A percentile compares a stretch with the other conserved stretches of the same genome.
Evolutionary conservation across 1,284 basidiomycete species (phyloP).

Genomic region (Hortiboletus rubellus): DNA sequence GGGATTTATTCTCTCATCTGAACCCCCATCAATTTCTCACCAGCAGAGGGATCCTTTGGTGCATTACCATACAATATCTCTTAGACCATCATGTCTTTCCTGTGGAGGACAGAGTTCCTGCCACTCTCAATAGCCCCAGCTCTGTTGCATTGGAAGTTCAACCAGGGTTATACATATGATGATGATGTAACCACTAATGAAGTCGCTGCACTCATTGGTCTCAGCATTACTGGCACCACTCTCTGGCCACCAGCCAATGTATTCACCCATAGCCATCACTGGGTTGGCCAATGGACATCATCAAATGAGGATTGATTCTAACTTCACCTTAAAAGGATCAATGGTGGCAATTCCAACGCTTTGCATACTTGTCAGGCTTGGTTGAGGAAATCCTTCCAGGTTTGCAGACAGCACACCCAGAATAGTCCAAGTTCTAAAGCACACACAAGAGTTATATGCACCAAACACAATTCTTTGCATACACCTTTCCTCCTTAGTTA

Average conservation of each 20-base stretch:
- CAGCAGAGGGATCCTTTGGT: background rate
- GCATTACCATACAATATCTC: background rate
- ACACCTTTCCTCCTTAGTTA: no score
- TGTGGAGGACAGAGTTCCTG: background rate
- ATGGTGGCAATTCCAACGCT: no score
- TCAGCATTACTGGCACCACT: background rate
- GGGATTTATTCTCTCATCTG: background rate
- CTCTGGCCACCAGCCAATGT: background rate
- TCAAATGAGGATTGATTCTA: background rate
- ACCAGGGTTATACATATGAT: background rate
- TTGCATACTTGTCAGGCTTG: no score
- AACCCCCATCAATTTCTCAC: background rate
- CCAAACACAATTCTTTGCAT: no score
- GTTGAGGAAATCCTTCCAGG: no score
- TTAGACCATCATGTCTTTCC: background rate
- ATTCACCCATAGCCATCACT: background rate
- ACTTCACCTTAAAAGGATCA: no score
- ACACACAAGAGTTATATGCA: no score
- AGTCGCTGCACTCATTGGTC: background rate
- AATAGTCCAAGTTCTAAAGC: no score
- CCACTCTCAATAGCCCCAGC: background rate
- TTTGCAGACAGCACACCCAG: no score
- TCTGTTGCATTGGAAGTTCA: background rate
- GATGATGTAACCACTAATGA: background rate
- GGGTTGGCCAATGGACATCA: background rate